Evolutionary conservation across 2,329 filamentous ascomycete genomes (phyloP).

Genomic region (Cytospora piceicola): DNA sequence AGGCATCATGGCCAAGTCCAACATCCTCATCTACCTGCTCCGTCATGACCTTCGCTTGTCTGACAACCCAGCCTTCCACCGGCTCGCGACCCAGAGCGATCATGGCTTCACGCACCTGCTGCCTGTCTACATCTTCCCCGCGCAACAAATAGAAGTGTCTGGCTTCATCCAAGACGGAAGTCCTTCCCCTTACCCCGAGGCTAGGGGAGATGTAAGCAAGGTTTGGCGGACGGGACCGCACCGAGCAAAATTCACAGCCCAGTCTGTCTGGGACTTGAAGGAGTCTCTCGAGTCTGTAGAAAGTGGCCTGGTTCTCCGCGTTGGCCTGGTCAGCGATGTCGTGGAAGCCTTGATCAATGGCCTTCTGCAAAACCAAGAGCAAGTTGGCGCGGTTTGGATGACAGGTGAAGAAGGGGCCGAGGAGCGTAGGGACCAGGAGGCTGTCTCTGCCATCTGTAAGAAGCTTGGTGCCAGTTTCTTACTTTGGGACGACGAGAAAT

Average conservation of each 20-base stretch:
- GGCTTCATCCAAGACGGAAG: constrained; percentile 65
- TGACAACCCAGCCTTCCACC: constrained; percentile 75
- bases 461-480: constrained; percentile 62
- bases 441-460: constrained; percentile 57
- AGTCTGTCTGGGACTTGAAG: constrained; percentile 76
- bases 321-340: constrained; percentile 64
- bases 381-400: constrained; percentile 73
- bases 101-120: constrained; percentile 70
- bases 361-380: constrained; percentile 45
- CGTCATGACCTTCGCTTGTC: constrained; percentile 73
- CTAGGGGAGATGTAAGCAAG: constrained; percentile 64
- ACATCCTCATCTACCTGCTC: constrained; percentile 71
- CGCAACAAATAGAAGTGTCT: constrained; percentile 73
- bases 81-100: constrained; percentile 50
- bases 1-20: constrained; percentile 40
- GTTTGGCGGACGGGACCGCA: constrained; percentile 78
- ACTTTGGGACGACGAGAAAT: constrained; percentile 76
- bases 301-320: constrained; percentile 66
- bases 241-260: constrained; percentile 71
- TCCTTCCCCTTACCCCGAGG: constrained; percentile 69
- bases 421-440: constrained; percentile 66
- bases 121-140: constrained; percentile 70
- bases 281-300: constrained; percentile 59
- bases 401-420: constrained; percentile 71
- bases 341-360: constrained; percentile 60